Base-by-base conservation (phyloP, 371 early-diverging fungal genomes). In the Synchytrium microbalum region DNA sequence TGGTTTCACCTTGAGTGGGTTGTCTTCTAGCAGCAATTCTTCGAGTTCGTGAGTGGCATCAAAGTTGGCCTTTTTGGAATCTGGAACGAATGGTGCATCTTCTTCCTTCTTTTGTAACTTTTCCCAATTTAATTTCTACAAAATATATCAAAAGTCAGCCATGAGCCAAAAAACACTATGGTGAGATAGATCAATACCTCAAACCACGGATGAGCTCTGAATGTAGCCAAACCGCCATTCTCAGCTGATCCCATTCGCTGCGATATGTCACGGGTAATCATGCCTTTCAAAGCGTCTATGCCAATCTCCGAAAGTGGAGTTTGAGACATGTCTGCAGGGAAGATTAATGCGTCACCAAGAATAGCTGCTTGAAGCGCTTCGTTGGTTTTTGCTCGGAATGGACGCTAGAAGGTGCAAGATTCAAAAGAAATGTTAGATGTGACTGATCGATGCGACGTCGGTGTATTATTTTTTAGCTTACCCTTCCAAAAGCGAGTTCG, bases 341-440 rank as follows among this genome's bases (percentile, higher is more conserved):
- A 85, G 3, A 72, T 72, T 13, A 88, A 54, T 3, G 77, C 73
- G 32, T 88, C 89, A 31, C 77, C 54, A 29, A 88, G 54, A 60
- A 91, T 89, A 2, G 89, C 75, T 24, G 79, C 77, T 25, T 84
- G 85, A 24, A 91, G 75, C 0, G 82, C 79, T 8, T 88, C 88
- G 65, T 90, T 91, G 31, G 86, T 84, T 69, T 89, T 89, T 24
- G 85, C 90, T 60, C 89, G 81, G 73, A 90, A 92, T 14, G 93
- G 93, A 27, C 92, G 83, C 91, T 91, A 60, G 2, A 24, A 28
- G 24, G 25, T 53, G 29, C 1, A 38, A 61, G 31, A 24, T 59
- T 24, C 33, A 2, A 59, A 30, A 13, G 13, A 27, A 61, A 30
- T 30, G 24, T 13, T 24, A 8, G 55, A 25, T 2, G 62, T 28